These are phyloP conservation scores for Aspergillus amoenus DNA, from an alignment of 2,329 filamentous ascomycete genomes.

Conservation along the genomic window DNA sequence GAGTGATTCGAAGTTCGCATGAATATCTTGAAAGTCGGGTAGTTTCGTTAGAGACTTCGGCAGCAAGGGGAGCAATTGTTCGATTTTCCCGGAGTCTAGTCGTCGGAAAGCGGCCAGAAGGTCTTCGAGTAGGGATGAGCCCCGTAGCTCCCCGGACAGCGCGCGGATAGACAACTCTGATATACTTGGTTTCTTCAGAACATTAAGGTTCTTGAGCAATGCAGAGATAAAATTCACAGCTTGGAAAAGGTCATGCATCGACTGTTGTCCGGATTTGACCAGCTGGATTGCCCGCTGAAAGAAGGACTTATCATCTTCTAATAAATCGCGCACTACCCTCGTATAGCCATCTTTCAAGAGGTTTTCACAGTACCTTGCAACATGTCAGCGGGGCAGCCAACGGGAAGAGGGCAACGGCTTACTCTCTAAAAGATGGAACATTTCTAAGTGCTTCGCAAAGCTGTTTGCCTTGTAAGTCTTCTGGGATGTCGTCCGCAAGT, in stretches of 20 bases:
- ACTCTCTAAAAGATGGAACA: conserved; percentile 56
- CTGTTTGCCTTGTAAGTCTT: conserved; percentile 35
- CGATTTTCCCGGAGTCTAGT: conserved; percentile 51
- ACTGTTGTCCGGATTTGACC: conserved; percentile 40
- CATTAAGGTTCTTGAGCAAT: conserved; percentile 29
- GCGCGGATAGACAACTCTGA: conserved; percentile 42
- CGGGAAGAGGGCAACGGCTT: conserved; percentile 7
- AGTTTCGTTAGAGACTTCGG: conserved; percentile 34
- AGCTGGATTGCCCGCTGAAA: conserved; percentile 41
- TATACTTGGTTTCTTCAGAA: conserved; percentile 29
- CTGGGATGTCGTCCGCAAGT: conserved; percentile 31
- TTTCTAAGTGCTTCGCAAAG: conserved; percentile 58
- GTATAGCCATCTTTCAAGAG: conserved; percentile 38
- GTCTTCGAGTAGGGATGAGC: conserved; percentile 52
- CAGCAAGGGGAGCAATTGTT: conserved; percentile 41
- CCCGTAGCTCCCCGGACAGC: conserved; percentile 53
- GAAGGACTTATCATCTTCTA: conserved; percentile 52
- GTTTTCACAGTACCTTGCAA: conserved; percentile 41
- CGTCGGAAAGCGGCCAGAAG: conserved; percentile 54
- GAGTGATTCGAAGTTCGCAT: conserved; percentile 51
- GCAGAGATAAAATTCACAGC: conserved; percentile 29
- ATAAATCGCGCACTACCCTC: conserved; percentile 42
- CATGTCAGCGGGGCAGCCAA: conserved; percentile 15
- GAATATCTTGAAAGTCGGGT: conserved; percentile 41
- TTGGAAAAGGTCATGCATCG: conserved; percentile 39